These are phyloP conservation scores for Trichoderma parareesei DNA, from an alignment of 495 filamentous ascomycete species.

Conservation along the genomic window DNA sequence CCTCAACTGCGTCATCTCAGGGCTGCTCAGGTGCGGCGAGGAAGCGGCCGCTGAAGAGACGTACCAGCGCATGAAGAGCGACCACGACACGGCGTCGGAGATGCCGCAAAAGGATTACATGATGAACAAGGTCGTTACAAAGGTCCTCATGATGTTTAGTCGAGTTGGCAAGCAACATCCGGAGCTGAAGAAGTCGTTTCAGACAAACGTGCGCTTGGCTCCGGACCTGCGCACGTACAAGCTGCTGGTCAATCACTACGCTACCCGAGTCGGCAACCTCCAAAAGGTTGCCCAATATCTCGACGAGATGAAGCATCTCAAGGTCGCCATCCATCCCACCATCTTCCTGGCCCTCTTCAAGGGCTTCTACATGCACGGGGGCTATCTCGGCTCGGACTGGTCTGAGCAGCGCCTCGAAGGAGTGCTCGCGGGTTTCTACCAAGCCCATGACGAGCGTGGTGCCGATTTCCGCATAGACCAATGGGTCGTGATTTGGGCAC, in stretches of 20 bases:
- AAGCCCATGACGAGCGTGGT: slow-evolving; percentile 29
- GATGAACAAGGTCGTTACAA: slow-evolving; percentile 44
- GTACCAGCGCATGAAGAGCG: slow-evolving; percentile 72
- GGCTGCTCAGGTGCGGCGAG: slow-evolving; percentile 67
- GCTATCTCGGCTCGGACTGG: slow-evolving; percentile 54
- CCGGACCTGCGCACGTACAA: slow-evolving; percentile 59
- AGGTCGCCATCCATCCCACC: slow-evolving; percentile 49
- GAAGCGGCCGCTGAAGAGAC: slow-evolving; percentile 62
- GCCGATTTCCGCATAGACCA: slow-evolving; percentile 35
- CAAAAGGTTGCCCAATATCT: slow-evolving; percentile 47
- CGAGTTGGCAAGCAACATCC: slow-evolving; percentile 33
- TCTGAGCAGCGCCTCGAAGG: slow-evolving; percentile 47
- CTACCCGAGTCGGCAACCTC: slow-evolving; percentile 47
- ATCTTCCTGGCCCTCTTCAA: slow-evolving; percentile 64
- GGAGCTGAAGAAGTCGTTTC: slow-evolving; percentile 36
- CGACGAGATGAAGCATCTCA: slow-evolving; percentile 54
- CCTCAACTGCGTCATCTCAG: slow-evolving; percentile 74
- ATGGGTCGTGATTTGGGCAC: slow-evolving; percentile 41
- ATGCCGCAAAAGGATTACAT: slow-evolving; percentile 34
- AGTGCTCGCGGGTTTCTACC: slow-evolving; percentile 37
- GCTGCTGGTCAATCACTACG: slow-evolving; percentile 52
- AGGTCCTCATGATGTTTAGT: slow-evolving; percentile 46
- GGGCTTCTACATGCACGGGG: slow-evolving; percentile 66
- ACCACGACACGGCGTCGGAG: slow-evolving; percentile 24
- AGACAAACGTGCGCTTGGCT: slow-evolving; percentile 44